Conservation (phyloP, 495 filamentous ascomycete species). For the Penicillium flavigenum region DNA sequence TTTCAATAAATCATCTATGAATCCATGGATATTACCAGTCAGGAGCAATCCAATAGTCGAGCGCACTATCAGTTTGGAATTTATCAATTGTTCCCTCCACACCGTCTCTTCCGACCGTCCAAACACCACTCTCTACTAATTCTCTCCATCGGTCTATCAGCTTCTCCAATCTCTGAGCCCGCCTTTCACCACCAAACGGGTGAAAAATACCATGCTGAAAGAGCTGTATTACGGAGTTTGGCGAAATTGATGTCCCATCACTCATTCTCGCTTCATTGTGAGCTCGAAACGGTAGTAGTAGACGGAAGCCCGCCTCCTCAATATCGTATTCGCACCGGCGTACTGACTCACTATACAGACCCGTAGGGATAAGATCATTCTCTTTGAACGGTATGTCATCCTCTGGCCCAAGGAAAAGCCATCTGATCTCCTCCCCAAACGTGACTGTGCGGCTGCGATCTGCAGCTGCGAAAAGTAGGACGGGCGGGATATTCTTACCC, state of each 20-base stretch:
- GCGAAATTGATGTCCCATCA: not conserved
- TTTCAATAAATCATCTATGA: not conserved
- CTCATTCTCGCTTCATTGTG: not conserved
- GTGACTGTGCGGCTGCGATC: not conserved
- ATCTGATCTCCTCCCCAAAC: not conserved
- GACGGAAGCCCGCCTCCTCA: not conserved
- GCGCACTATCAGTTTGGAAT: not conserved
- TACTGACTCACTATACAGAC: not conserved
- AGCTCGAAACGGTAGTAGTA: not conserved
- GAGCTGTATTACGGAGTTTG: not conserved
- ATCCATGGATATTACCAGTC: not conserved
- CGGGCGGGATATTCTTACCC: not conserved
- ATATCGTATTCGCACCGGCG: not conserved
- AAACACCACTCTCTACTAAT: not conserved
- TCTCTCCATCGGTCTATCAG: not conserved
- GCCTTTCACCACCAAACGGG: not conserved
- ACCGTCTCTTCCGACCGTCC: not conserved
- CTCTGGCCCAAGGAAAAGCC: not conserved
- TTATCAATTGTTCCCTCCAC: not conserved
- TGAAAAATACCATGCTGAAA: not conserved
- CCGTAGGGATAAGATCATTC: not conserved
- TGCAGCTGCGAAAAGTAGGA: not conserved
- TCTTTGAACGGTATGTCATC: not conserved
- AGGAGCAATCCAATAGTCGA: not conserved
- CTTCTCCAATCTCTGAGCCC: not conserved